Percentiles rank a stretch among this genome's conserved stretches.
Conservation (phyloP, 1,284 basidiomycete species). For the Sparassis latifolia region DNA sequence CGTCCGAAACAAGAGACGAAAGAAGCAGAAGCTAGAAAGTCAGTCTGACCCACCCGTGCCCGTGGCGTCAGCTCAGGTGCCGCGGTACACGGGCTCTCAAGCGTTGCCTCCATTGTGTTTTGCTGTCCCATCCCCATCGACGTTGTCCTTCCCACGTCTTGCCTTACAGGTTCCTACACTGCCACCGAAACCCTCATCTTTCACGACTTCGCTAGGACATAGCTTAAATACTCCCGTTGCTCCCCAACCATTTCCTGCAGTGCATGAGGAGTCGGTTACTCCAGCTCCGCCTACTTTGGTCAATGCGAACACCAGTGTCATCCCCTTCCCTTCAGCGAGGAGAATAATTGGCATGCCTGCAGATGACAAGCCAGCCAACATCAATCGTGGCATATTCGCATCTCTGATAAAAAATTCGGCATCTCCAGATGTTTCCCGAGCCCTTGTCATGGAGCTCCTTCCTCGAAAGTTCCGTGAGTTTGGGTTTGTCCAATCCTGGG, state of each 20-base stretch:
- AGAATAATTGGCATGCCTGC: constrained; percentile 20
- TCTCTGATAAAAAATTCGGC: constrained; percentile 4
- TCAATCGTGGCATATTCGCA: constrained; percentile 12
- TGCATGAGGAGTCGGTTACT: not conserved
- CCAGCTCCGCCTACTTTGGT: not conserved
- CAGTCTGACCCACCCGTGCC: not conserved
- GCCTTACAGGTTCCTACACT: not conserved
- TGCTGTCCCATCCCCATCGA: too few species aligned
- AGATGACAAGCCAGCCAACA: constrained; percentile 10
- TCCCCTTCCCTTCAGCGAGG: constrained; percentile 8
- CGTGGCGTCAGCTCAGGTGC: too few species aligned
- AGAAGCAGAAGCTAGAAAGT: constrained; percentile 3
- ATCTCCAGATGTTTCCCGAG: constrained; percentile 39
- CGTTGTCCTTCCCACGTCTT: too few species aligned
- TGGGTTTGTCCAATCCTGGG: constrained; percentile 35
- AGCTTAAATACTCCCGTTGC: not conserved
- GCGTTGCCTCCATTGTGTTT: too few species aligned
- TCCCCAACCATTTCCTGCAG: too few species aligned
- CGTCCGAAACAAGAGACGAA: constrained; percentile 17
- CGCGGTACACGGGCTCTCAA: too few species aligned
- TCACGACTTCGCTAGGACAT: constrained; percentile 1
- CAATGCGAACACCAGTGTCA: not conserved
- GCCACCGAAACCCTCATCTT: not conserved
- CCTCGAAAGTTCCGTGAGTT: constrained; percentile 43
- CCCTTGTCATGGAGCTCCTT: constrained; percentile 52